phyloP scores from a whole-genome alignment of 2,329 filamentous ascomycete genomes.

The Cercospora sp. region DNA sequence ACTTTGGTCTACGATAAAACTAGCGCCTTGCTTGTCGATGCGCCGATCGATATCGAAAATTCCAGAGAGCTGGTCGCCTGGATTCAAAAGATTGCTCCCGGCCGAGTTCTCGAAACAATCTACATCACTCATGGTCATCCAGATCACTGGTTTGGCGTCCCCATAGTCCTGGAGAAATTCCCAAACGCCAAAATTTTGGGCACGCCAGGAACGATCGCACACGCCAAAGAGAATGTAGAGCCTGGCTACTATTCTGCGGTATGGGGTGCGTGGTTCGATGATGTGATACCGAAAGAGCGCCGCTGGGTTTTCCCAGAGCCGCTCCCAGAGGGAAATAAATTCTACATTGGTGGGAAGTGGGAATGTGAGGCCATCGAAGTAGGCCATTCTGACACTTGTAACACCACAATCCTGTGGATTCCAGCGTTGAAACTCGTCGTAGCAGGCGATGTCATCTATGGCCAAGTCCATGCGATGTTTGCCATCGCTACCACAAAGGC shows the following conservation, averaged over 20 bases:
- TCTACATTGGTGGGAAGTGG: not conserved
- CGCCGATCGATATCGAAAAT: conserved; percentile 9
- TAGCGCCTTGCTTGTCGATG: conserved; percentile 14
- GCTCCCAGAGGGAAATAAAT: conserved; percentile 5
- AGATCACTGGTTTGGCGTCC: conserved; percentile 17
- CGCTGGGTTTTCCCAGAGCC: conserved; percentile 8
- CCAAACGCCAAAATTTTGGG: conserved; percentile 8
- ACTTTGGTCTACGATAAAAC: conserved; percentile 13
- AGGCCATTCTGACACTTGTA: conserved; percentile 15
- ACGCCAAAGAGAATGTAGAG: conserved; percentile 13
- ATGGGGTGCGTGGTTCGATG: conserved; percentile 9
- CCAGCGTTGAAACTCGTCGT: conserved; percentile 16
- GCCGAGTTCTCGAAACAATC: not conserved
- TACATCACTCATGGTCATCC: conserved; percentile 22
- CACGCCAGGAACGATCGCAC: conserved; percentile 14
- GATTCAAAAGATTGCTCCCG: conserved; percentile 8
- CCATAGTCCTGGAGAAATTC: conserved; percentile 7
- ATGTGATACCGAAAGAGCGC: not conserved
- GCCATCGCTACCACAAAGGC: conserved; percentile 10
- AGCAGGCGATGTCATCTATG: conserved; percentile 17
- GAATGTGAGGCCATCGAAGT: conserved; percentile 12
- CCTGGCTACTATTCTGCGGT: not conserved
- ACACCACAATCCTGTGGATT: conserved; percentile 17
- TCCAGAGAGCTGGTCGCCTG: conserved; percentile 10
- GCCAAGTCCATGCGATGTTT: conserved; percentile 21